Evolutionary conservation across 495 filamentous ascomycete genomes (phyloP).

Genomic region (Letharia lupina): DNA sequence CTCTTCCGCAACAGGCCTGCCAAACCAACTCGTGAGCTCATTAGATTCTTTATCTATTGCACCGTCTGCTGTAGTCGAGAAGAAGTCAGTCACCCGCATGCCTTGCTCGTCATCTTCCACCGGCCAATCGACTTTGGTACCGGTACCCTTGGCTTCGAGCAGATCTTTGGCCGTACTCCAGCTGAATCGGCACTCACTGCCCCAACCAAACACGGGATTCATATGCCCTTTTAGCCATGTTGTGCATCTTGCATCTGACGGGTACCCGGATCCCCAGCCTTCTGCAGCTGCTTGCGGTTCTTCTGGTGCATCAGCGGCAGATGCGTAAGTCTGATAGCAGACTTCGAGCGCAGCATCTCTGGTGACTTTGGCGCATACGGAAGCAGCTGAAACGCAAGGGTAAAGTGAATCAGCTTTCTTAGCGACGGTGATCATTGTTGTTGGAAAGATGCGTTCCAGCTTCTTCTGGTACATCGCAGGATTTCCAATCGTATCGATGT

Average conservation of each 20-base stretch:
- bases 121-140: constrained; percentile 77
- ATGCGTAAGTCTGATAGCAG: constrained; percentile 48
- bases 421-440: constrained; percentile 70
- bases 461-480: constrained; percentile 75
- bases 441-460: constrained; percentile 76
- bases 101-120: constrained; percentile 56
- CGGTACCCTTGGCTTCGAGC: constrained; percentile 57
- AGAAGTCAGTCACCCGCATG: constrained; percentile 66
- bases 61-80: constrained; percentile 33
- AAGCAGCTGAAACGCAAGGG: constrained; percentile 87
- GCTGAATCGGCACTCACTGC: constrained; percentile 81
- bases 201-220: constrained; percentile 94
- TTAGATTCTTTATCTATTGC: constrained; percentile 21
- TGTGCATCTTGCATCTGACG: constrained; percentile 74
- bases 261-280: constrained; percentile 87
- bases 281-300: constrained; percentile 25
- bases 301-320: constrained; percentile 19
- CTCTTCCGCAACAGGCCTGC: constrained; percentile 21
- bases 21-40: constrained; percentile 26
- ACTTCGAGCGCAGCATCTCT: constrained; percentile 80
- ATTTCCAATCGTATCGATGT: constrained; percentile 88
- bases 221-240: constrained; percentile 76
- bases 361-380: constrained; percentile 92
- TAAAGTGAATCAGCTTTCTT: constrained; percentile 95
- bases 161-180: constrained; percentile 89